phyloP scores from a whole-genome alignment of 2,329 filamentous ascomycete genomes.

The Samsoniella hepiali region DNA sequence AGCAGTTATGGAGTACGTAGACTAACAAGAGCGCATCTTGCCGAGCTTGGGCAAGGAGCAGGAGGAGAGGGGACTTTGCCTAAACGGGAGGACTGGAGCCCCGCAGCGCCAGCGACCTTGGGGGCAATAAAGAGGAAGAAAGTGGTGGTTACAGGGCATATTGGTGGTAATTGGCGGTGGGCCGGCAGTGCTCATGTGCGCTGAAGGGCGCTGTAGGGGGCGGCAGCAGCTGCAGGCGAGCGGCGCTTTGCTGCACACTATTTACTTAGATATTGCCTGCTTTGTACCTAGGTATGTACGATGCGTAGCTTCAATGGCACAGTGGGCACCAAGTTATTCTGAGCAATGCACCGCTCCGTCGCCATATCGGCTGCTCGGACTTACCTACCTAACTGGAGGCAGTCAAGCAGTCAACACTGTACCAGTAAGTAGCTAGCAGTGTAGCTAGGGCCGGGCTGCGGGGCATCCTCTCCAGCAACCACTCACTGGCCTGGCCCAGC shows the following conservation, averaged over 20 bases:
- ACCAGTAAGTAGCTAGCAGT: background rate
- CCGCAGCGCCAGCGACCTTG: background rate
- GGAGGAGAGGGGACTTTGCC: slow-evolving; percentile 1
- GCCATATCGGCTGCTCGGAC: too few species aligned
- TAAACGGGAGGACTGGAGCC: slow-evolving; percentile 4
- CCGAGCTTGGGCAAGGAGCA: slow-evolving; percentile 2
- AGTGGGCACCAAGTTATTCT: too few species aligned
- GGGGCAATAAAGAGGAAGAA: background rate
- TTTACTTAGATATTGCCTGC: background rate
- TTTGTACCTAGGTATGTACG: background rate
- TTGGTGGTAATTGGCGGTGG: background rate
- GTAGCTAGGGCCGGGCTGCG: background rate
- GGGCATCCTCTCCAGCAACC: slow-evolving; percentile 7
- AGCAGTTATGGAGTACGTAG: slow-evolving; percentile 10
- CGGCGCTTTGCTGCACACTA: background rate
- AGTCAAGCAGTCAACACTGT: too few species aligned
- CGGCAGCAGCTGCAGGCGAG: too few species aligned
- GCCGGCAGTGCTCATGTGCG: background rate
- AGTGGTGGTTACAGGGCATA: background rate
- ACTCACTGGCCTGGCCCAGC: background rate
- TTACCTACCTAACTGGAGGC: too few species aligned
- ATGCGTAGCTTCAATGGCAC: too few species aligned
- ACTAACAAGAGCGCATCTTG: slow-evolving; percentile 10
- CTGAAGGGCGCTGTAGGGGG: background rate
- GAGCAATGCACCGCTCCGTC: too few species aligned